Base-by-base conservation (phyloP, 225 moss, liverwort and hornwort genomes). In the Straminergon stramineum region DNA sequence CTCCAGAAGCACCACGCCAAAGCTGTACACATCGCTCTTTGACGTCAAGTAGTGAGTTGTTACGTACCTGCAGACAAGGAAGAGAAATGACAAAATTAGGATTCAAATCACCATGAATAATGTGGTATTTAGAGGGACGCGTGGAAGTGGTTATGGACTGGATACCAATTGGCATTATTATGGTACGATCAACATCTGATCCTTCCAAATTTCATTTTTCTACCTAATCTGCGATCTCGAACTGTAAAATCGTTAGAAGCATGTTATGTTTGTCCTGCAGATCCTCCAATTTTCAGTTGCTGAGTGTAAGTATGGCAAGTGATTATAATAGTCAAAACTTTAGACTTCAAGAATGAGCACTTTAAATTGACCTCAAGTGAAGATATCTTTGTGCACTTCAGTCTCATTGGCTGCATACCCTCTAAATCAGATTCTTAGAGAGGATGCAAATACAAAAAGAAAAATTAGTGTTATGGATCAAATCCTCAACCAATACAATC, bases 1-100 rank as follows among this genome's bases (percentile, higher is more conserved):
- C 85, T 96, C 96, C 81, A 96, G 57, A 10, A 96, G 93, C 80
- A 91, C 88, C 18, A 91, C 92, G 39, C 95, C 96, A 77, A 96
- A 96, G 94, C 95, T 94, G 88, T 92, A 96, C 30, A 96, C 96
- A 32, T 91, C 74, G 48, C 91, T 91, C 68, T 93, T 96, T 17
- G 88, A 88, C 6, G 96, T 93, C 90, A 95, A 76, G 85, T 75
- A 89, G 13, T 93, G 91, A n/a, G 91, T 90, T 17, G 76, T 43
- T 52, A 86, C 87, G 74, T 96, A 96, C 87, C 95, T 95, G 91
- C 83, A 87, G 21, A 84, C 63, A 39, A 86, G 11, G 5, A 75
- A 87, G 11, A 69, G 35, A 26, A 35, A 10, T 17, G 6, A 22
- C 4, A 11, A 43, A 53, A 80, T 57, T 69, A 80, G 58, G 41